Conservation (phyloP, 192 early-diverging fungal species). For the Haplosporangium gracile region DNA sequence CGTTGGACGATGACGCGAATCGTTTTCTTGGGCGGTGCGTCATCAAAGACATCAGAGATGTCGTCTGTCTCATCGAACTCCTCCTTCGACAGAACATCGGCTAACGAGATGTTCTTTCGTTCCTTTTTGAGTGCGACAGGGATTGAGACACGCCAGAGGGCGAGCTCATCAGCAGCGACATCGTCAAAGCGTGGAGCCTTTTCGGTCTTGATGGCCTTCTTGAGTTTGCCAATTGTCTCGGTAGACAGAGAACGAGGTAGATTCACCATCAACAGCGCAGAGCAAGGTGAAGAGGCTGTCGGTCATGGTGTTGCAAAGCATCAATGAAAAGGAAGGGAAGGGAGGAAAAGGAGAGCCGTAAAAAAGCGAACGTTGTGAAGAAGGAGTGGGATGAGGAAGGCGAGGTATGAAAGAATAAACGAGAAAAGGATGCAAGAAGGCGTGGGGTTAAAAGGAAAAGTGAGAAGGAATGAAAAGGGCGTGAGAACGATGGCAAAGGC, state of each 20-base stretch:
- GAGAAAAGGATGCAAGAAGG: too few species aligned
- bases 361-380: too few species aligned
- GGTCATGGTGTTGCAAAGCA: too few species aligned
- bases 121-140: neutral
- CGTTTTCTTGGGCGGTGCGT: neutral
- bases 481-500: too few species aligned
- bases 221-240: too few species aligned
- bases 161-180: neutral
- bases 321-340: too few species aligned
- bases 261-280: neutral
- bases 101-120: neutral
- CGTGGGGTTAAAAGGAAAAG: too few species aligned
- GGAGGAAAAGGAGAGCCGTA: too few species aligned
- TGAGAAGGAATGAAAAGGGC: too few species aligned
- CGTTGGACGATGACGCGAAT: neutral
- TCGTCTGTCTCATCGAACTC: neutral
- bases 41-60: neutral
- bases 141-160: slow-evolving; percentile 6
- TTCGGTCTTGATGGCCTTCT: neutral
- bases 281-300: too few species aligned
- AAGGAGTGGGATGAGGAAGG: too few species aligned
- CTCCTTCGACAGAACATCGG: neutral
- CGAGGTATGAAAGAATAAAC: too few species aligned
- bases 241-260: neutral
- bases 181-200: neutral